phyloP scores from a whole-genome alignment of 2,329 filamentous ascomycete species.

The Pseudopyrenochaeta lycopersici region DNA sequence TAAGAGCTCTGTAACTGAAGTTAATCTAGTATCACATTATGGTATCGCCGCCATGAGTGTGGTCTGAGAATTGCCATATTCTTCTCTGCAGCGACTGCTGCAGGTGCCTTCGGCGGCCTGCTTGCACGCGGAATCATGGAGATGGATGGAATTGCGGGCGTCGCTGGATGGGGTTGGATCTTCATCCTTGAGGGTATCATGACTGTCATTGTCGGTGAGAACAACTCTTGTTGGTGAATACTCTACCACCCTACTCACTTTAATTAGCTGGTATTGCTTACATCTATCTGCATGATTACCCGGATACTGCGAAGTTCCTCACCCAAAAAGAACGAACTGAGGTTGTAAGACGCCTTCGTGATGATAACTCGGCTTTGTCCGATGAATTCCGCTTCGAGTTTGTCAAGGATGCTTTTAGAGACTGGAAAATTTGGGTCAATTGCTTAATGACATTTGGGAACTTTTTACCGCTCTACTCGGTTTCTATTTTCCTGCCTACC shows the following conservation, averaged over 20 bases:
- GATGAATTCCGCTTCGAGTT: slow-evolving; percentile 1
- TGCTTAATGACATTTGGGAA: slow-evolving; percentile 6
- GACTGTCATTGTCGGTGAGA: slow-evolving; percentile 2
- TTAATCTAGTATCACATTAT: slow-evolving; percentile 63
- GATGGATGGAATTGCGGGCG: slow-evolving; percentile 61
- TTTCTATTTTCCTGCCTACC: slow-evolving; percentile 83
- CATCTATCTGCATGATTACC: slow-evolving; percentile 3
- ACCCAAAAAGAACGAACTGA: neutral
- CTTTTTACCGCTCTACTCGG: slow-evolving; percentile 3
- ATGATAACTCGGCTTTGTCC: slow-evolving; percentile 4
- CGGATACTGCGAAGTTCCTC: slow-evolving; percentile 8
- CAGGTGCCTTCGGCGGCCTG: slow-evolving; percentile 66
- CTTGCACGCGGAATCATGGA: slow-evolving; percentile 65
- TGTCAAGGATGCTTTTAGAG: slow-evolving; percentile 6
- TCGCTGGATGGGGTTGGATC: slow-evolving; percentile 8
- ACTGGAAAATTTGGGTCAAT: slow-evolving; percentile 10
- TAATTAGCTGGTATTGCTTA: slow-evolving; percentile 2
- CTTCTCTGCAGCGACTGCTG: slow-evolving; percentile 62
- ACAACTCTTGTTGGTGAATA: neutral
- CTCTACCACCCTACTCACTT: neutral
- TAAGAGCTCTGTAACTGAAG: no score
- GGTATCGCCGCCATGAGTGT: slow-evolving; percentile 65
- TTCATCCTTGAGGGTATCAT: slow-evolving; percentile 1
- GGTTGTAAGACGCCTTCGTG: neutral
- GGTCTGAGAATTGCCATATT: slow-evolving; percentile 64